Evolutionary conservation across 768 basidiomycete species (phyloP), one percentile per base, ranked within the genome.

Genomic region (Sutorius australiensis): DNA sequence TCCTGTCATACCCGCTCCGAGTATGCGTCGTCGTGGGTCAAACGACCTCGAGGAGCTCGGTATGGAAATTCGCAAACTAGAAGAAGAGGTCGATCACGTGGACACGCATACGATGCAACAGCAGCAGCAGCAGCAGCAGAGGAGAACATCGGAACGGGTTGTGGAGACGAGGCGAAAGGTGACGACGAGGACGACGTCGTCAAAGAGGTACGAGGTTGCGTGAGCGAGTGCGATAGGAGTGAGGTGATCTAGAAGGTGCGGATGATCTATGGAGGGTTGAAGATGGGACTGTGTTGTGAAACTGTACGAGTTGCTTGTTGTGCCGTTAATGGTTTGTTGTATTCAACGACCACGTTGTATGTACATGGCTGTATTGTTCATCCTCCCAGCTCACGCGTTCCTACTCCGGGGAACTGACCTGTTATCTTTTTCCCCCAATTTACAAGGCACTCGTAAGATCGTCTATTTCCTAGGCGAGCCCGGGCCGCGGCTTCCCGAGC

Each of bases 51-150:
- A 79, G 40, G 67, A 63, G 9, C 68, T 79, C 56, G 74, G 79
- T 28, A 85, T 84, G 83, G 87, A 90, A 62, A 84, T 89, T 51
- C 80, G 79, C 68, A 76, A 33, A 50, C 65, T 88, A 55, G 79
- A 82, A 50, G 86, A 85, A 48, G 83, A 83, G 39, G 74, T 73
- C 5, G 75, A 69, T 37, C 80, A 77, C 14, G 34, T 38, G 17
- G 53, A 53, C 6, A 10, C 9, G 21, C 5, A 32, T 5, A 3
- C 4, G 6, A 13, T 11, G 12, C 38, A 55, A 30, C 47, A 48
- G 1, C 21, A 32, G 8, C 42, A 28, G 0, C 41, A 42, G 11
- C 42, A 43, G 9, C 38, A 39, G 12, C 38, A 39, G 14, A 40
- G 50, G 33, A 38, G 52, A 31, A 79, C 83, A 24, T 79, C 83